Conservation (phyloP, 163 green algal species). For the Scenedesmus sp. region DNA sequence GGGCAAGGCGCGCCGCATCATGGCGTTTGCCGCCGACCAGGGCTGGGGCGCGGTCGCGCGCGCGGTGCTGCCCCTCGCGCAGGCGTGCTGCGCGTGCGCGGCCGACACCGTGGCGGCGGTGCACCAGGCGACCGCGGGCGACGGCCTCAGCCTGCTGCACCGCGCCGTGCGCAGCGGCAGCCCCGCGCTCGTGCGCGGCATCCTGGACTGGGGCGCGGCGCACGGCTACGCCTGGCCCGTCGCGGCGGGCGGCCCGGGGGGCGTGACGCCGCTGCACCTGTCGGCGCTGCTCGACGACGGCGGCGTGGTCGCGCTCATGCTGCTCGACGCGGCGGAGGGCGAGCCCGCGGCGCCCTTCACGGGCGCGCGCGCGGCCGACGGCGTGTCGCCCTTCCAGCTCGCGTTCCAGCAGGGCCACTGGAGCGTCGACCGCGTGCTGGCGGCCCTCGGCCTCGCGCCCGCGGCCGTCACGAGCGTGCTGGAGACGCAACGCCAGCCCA, state of each 20-base stretch:
- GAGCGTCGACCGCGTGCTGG: slow-evolving; percentile 43
- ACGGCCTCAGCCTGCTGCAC: slow-evolving; percentile 69
- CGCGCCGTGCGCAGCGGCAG: slow-evolving; percentile 61
- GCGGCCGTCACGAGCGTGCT: slow-evolving; percentile 4
- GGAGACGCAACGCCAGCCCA: slow-evolving; percentile 27
- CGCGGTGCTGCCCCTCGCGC: slow-evolving; percentile 58
- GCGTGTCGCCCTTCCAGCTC: slow-evolving; percentile 71
- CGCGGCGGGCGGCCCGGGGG: slow-evolving; percentile 51
- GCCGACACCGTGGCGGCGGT: slow-evolving; percentile 55
- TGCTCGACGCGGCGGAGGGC: slow-evolving; percentile 54
- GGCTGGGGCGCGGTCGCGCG: slow-evolving; percentile 55
- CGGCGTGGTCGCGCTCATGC: slow-evolving; percentile 47
- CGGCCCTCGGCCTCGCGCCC: neutral
- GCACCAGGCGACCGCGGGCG: slow-evolving; percentile 39
- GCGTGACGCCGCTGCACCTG: slow-evolving; percentile 79
- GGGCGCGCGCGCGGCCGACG: slow-evolving; percentile 30
- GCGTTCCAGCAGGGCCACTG: slow-evolving; percentile 69
- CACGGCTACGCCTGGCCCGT: slow-evolving; percentile 55
- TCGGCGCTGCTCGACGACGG: slow-evolving; percentile 62
- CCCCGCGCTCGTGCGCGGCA: slow-evolving; percentile 26
- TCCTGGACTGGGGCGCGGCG: slow-evolving; percentile 54
- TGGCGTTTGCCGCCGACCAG: slow-evolving; percentile 63
- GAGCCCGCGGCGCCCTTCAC: slow-evolving; percentile 45
- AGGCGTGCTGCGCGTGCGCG: slow-evolving; percentile 46
- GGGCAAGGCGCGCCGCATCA: slow-evolving; percentile 53